These are phyloP conservation scores for Aegilops longissima DNA, from an alignment of 176 grass and related monocot species.

Conservation along the genomic window DNA sequence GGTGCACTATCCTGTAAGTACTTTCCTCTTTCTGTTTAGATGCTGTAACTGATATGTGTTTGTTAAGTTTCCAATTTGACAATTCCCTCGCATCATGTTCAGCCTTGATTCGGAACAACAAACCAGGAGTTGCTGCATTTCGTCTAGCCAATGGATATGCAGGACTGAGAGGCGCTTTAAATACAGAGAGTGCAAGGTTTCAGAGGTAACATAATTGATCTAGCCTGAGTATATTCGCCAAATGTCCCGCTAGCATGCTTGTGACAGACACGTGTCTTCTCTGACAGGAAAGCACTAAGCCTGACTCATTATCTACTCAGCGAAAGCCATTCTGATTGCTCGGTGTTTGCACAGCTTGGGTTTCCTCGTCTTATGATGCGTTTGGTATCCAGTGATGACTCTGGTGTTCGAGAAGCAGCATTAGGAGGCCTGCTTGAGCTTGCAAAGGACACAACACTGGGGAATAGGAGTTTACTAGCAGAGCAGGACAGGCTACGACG, in stretches of 20 bases:
- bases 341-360: constrained; percentile 59
- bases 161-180: constrained; percentile 77
- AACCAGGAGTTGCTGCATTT: constrained; percentile 70
- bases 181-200: constrained; percentile 66
- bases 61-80: constrained; percentile 25
- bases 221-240: neutral
- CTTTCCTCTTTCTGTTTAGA: constrained; percentile 1
- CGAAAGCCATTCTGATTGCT: constrained; percentile 68
- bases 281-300: constrained; percentile 79
- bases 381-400: constrained; percentile 63
- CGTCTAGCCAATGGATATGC: constrained; percentile 76
- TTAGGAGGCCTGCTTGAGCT: constrained; percentile 74
- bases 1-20: constrained; percentile 87
- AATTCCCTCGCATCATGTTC: constrained; percentile 28
- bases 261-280: constrained; percentile 12
- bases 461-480: constrained; percentile 41
- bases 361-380: constrained; percentile 76
- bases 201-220: constrained; percentile 52
- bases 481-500: constrained; percentile 49
- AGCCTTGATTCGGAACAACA: constrained; percentile 92
- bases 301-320: constrained; percentile 69
- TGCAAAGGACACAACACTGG: constrained; percentile 46
- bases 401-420: constrained; percentile 76
- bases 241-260: neutral
- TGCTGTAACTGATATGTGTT: neutral